These are phyloP conservation scores for Talaromyces sp. DNA, from an alignment of 2,329 filamentous ascomycete genomes.

Conservation along the genomic window DNA sequence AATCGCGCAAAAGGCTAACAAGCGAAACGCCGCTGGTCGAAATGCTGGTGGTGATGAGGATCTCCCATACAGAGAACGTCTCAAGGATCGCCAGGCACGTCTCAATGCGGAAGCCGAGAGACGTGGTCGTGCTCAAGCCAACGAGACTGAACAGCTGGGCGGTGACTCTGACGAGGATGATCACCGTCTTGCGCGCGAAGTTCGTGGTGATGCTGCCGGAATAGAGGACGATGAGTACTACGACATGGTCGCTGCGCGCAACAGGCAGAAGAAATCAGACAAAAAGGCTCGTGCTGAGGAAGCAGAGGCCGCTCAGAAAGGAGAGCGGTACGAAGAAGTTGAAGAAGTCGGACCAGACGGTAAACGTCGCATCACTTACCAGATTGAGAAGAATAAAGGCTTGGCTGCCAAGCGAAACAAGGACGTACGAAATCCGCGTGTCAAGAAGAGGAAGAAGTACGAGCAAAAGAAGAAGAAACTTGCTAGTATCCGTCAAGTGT, in stretches of 20 bases:
- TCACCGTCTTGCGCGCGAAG: constrained; percentile 50
- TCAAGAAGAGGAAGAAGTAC: constrained; percentile 97
- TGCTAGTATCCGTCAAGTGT: constrained; percentile 76
- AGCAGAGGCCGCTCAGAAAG: constrained; percentile 52
- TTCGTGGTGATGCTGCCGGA: constrained; percentile 38
- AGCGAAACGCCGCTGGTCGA: constrained; percentile 61
- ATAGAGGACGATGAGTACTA: constrained; percentile 64
- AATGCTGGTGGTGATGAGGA: constrained; percentile 58
- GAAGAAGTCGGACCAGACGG: constrained; percentile 74
- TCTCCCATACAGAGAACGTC: constrained; percentile 77
- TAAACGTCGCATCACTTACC: constrained; percentile 87
- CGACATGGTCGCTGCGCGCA: constrained; percentile 70
- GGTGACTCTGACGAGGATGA: constrained; percentile 67
- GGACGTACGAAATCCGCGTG: constrained; percentile 87
- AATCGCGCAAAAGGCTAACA: constrained; percentile 90
- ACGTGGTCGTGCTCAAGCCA: constrained; percentile 63
- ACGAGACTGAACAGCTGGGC: constrained; percentile 64
- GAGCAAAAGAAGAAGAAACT: constrained; percentile 98
- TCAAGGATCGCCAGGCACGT: constrained; percentile 78
- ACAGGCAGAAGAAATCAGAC: constrained; percentile 59
- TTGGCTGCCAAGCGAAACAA: constrained; percentile 86
- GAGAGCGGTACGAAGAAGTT: constrained; percentile 60
- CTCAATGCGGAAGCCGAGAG: constrained; percentile 85
- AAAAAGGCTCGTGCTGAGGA: constrained; percentile 67
- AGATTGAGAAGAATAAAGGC: constrained; percentile 97